Conservation (phyloP, 2,329 filamentous ascomycete species). For the Diplocarpon mali region DNA sequence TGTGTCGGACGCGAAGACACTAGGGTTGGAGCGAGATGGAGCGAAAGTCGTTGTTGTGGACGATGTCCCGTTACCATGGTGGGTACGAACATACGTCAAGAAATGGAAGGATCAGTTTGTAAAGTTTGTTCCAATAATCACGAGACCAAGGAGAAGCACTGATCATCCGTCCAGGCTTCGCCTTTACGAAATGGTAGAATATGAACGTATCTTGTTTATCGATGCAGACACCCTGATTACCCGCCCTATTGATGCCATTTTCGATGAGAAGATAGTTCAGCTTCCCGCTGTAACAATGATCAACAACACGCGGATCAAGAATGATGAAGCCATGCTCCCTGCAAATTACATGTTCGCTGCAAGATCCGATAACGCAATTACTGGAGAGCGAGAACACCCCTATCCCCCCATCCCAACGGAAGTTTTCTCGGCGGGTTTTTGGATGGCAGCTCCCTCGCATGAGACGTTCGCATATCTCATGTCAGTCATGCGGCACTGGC, state of each 20-base stretch:
- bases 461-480: constrained; percentile 31
- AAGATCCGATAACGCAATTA: constrained; percentile 28
- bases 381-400: constrained; percentile 26
- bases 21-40: constrained; percentile 29
- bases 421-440: constrained; percentile 31
- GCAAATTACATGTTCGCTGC: constrained; percentile 26
- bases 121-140: background rate
- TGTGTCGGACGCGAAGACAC: constrained; percentile 25
- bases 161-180: constrained; percentile 27
- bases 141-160: too few relatives aligned
- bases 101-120: constrained; percentile 34
- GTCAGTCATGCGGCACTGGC: constrained; percentile 27
- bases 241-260: constrained; percentile 29
- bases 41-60: constrained; percentile 30
- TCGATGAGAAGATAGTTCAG: constrained; percentile 25
- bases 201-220: constrained; percentile 32
- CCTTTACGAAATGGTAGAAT: constrained; percentile 32
- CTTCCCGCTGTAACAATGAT: constrained; percentile 15
- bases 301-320: background rate
- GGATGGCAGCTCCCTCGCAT: constrained; percentile 29
- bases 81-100: constrained; percentile 29
- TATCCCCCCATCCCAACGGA: constrained; percentile 28
- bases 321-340: background rate
- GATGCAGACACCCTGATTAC: constrained; percentile 33
- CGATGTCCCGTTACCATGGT: constrained; percentile 26